These are phyloP conservation scores for Tetragonia tetragonoides DNA, from an alignment of 148 eudicot species.

Conservation along the genomic window DNA sequence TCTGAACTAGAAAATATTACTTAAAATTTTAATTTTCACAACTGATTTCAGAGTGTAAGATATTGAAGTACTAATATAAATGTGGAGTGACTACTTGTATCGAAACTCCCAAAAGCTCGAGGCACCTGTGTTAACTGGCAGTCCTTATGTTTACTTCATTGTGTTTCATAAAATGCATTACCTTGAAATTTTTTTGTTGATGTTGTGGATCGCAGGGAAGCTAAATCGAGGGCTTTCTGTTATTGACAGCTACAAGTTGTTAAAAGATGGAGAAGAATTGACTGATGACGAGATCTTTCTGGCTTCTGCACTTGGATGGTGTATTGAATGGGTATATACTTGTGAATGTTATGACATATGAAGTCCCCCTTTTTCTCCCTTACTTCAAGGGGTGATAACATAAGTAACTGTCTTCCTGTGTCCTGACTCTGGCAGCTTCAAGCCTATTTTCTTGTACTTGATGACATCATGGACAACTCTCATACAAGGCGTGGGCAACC, in stretches of 20 bases:
- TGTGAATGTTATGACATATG: neutral
- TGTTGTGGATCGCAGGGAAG: conserved; percentile 59
- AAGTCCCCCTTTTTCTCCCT: neutral
- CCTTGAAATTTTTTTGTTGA: conserved; percentile 10
- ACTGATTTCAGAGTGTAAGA: neutral
- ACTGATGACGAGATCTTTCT: conserved; percentile 82
- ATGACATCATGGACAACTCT: conserved; percentile 86
- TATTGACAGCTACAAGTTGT: conserved; percentile 79
- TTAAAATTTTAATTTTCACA: neutral
- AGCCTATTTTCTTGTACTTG: conserved; percentile 88
- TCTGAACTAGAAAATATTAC: neutral
- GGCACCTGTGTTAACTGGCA: neutral
- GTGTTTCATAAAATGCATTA: neutral
- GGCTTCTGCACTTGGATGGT: conserved; percentile 93
- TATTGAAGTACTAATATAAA: neutral
- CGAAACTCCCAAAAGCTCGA: neutral
- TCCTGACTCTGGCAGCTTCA: conserved; percentile 60
- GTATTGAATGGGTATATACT: conserved; percentile 87
- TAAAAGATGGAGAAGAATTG: conserved; percentile 66
- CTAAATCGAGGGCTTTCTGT: conserved; percentile 88
- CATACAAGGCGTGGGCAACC: conserved; percentile 89
- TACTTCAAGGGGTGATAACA: neutral
- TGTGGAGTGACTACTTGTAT: neutral
- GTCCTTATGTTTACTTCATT: neutral
- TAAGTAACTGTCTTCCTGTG: neutral